These are phyloP conservation scores for Moesziomyces aphidis DNA, from an alignment of 1,284 basidiomycete species.

Conservation along the genomic window DNA sequence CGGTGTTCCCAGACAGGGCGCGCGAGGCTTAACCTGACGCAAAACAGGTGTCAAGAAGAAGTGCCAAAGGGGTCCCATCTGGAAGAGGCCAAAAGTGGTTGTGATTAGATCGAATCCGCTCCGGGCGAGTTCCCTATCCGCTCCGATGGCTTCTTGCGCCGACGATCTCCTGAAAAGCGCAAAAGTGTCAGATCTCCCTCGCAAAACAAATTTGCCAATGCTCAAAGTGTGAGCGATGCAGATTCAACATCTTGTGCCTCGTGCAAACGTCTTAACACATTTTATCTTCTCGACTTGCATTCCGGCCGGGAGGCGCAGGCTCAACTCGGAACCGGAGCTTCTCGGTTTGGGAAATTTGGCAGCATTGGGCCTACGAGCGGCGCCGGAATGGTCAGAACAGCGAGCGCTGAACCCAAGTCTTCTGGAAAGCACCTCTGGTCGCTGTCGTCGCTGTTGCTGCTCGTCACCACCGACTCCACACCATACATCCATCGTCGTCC, in stretches of 20 bases:
- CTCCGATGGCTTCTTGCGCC: constrained; percentile 7
- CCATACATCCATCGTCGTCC: constrained; percentile 1
- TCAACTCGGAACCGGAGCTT: constrained; percentile 33
- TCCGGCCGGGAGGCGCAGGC: constrained; percentile 14
- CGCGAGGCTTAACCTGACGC: constrained; percentile 24
- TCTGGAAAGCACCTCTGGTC: constrained; percentile 2
- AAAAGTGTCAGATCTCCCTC: too few relatives aligned
- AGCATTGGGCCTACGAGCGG: neutral
- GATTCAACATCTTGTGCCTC: too few relatives aligned
- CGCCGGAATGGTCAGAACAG: neutral
- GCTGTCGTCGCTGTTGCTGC: constrained; percentile 1
- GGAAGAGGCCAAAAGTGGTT: neutral
- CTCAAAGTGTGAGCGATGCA: too few relatives aligned
- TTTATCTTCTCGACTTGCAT: neutral
- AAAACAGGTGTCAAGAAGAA: constrained; percentile 13
- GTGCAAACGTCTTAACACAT: too few relatives aligned
- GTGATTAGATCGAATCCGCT: constrained; percentile 28
- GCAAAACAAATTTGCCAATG: too few relatives aligned
- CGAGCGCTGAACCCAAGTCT: constrained; percentile 6
- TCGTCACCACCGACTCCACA: constrained; percentile 1
- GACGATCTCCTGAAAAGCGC: neutral
- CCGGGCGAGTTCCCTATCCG: constrained; percentile 47
- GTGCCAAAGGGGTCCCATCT: too few relatives aligned
- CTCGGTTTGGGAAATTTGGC: constrained; percentile 23
- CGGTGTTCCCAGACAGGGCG: neutral